Evolutionary conservation across 441 rosid genomes (phyloP).

Genomic region (Cnidoscolus chayamansa): DNA sequence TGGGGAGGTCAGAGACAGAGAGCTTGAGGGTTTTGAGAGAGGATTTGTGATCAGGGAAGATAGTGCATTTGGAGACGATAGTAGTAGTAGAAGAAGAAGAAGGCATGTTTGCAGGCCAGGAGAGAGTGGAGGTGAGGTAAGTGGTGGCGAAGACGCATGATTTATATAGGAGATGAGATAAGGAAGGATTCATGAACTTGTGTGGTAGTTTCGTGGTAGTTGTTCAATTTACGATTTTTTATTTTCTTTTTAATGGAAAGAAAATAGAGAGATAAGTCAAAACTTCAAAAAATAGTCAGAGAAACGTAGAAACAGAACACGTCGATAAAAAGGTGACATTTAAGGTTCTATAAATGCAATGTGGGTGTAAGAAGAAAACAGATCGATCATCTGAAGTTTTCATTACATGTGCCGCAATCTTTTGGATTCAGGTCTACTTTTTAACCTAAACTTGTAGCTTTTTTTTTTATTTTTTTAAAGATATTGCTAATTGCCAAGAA

Average conservation of each 20-base stretch:
- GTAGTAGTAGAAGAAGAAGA: conserved; percentile 36
- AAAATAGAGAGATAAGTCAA: not conserved
- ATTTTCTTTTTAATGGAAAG: not conserved
- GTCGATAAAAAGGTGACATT: not conserved
- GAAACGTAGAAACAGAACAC: not conserved
- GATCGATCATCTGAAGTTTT: not conserved
- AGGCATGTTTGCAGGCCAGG: conserved; percentile 45
- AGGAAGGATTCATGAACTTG: conserved; percentile 48
- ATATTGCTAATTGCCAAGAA: not conserved
- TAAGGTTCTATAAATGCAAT: too few relatives aligned
- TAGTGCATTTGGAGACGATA: conserved; percentile 53
- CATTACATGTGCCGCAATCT: not conserved
- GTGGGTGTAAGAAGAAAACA: too few relatives aligned
- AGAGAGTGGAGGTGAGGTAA: not conserved
- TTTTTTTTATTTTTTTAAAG: too few relatives aligned
- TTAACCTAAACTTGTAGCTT: not conserved
- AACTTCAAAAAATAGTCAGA: too few relatives aligned
- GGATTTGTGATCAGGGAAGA: conserved; percentile 45
- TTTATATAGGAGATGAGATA: conserved; percentile 42
- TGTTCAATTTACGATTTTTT: not conserved
- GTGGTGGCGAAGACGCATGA: not conserved
- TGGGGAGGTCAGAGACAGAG: conserved; percentile 91
- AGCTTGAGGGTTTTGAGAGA: conserved; percentile 44
- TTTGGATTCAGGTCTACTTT: not conserved
- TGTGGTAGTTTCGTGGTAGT: conserved; percentile 25